Percentiles rank a stretch among this genome's conserved stretches.
phyloP scores from a whole-genome alignment of 352 stramenopile genomes.

The Phytophthora hibernalis region DNA sequence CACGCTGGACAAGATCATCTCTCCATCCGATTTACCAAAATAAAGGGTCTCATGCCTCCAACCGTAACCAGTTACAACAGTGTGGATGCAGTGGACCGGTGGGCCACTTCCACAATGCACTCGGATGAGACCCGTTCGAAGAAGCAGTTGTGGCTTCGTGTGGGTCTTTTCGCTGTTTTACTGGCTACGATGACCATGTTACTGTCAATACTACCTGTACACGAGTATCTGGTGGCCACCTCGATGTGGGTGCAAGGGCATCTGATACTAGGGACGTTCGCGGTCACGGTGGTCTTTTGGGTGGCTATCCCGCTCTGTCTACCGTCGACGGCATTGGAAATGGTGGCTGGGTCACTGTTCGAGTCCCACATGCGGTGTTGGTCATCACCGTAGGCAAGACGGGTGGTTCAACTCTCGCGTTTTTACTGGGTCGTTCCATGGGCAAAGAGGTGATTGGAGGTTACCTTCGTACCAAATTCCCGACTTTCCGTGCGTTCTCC shows the following conservation, averaged over 20 bases:
- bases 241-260: slow-evolving; percentile 62
- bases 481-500: slow-evolving; percentile 74
- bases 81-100: slow-evolving; percentile 20
- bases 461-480: slow-evolving; percentile 68
- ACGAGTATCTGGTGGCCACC: slow-evolving; percentile 46
- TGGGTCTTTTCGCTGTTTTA: slow-evolving; percentile 24
- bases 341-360: slow-evolving; percentile 72
- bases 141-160: slow-evolving; percentile 34
- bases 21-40: slow-evolving; percentile 1
- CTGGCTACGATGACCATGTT: slow-evolving; percentile 22
- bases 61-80: slow-evolving; percentile 33
- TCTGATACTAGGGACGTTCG: slow-evolving; percentile 56
- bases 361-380: slow-evolving; percentile 55
- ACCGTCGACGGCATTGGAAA: slow-evolving; percentile 71
- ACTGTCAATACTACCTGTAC: slow-evolving; percentile 57
- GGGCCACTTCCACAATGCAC: slow-evolving; percentile 17
- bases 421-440: slow-evolving; percentile 60
- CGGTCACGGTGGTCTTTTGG: slow-evolving; percentile 63
- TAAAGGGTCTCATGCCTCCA: slow-evolving; percentile 20
- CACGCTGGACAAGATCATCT: neutral
- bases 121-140: neutral
- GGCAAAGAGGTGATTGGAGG: slow-evolving; percentile 66
- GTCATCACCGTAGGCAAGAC: slow-evolving; percentile 78
- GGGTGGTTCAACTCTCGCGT: slow-evolving; percentile 69
- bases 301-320: slow-evolving; percentile 75